A percentile compares a stretch with the other conserved stretches of the same genome.
Conservation (phyloP, 306 rosid species). For the Pachyrhizus erosus region DNA sequence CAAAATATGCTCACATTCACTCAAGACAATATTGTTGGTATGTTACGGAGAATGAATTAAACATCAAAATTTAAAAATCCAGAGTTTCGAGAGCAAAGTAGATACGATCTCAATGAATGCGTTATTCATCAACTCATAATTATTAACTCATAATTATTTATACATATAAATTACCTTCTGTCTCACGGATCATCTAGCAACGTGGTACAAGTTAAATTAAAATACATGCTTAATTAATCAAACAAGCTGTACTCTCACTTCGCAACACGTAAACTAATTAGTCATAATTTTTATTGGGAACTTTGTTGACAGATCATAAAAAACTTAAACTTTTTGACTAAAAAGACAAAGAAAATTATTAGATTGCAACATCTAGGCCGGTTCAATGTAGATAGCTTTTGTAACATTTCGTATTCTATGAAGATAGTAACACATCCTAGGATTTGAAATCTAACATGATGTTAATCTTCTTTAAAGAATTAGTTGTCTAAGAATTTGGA, state of each 20-base stretch:
- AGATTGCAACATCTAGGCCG: conserved; percentile 42
- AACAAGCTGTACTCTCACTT: conserved; percentile 19
- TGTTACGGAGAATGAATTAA: neutral
- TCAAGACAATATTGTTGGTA: too few relatives aligned
- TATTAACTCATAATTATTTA: conserved; percentile 34
- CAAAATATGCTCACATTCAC: too few relatives aligned
- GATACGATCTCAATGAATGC: neutral
- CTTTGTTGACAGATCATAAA: conserved; percentile 56
- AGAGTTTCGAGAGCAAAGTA: neutral
- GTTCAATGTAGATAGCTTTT: conserved; percentile 45
- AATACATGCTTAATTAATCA: conserved; percentile 34
- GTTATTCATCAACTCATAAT: neutral
- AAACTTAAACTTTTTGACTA: conserved; percentile 44
- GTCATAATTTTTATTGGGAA: conserved; percentile 29
- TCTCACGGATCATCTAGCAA: conserved; percentile 36
- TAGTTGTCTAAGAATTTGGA: conserved; percentile 37
- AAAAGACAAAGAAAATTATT: conserved; percentile 12
- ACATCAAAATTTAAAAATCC: neutral
- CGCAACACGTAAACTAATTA: conserved; percentile 47
- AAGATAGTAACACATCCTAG: neutral
- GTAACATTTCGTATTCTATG: conserved; percentile 32
- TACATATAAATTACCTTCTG: conserved; percentile 9
- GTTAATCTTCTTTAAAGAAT: conserved; percentile 29
- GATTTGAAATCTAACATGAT: conserved; percentile 45
- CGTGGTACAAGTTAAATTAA: conserved; percentile 35